phyloP scores from a whole-genome alignment of 306 rosid genomes.

The Senna siamea region DNA sequence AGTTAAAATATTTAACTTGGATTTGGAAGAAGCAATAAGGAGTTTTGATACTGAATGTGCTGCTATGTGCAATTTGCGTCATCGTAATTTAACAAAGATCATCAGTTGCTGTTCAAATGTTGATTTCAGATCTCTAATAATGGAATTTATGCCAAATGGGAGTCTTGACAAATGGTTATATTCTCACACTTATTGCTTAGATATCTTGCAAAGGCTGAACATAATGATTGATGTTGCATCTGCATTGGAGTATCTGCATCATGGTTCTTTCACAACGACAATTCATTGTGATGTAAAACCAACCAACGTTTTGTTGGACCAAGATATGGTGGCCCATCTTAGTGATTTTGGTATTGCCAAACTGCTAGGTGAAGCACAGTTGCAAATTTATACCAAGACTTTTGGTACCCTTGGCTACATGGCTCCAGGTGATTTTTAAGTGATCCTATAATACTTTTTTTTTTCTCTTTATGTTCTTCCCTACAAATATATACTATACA shows the following conservation, averaged over 20 bases:
- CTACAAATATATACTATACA: not conserved
- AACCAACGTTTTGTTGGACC: not conserved
- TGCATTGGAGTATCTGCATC: constrained; percentile 4
- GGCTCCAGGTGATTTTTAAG: not conserved
- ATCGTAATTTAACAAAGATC: not conserved
- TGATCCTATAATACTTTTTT: too few species aligned
- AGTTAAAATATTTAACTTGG: not conserved
- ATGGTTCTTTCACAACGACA: not conserved
- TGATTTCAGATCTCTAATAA: not conserved
- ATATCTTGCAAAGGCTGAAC: not conserved
- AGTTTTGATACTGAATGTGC: not conserved
- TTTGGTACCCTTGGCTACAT: not conserved
- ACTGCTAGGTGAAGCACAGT: not conserved
- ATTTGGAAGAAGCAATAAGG: not conserved
- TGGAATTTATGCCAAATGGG: constrained; percentile 6
- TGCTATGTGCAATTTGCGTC: not conserved
- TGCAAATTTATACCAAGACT: not conserved
- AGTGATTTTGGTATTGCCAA: constrained; percentile 3
- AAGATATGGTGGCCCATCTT: constrained; percentile 3
- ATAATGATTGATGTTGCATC: constrained; percentile 2
- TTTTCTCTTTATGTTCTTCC: too few species aligned
- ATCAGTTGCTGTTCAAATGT: not conserved
- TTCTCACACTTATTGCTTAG: not conserved
- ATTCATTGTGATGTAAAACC: constrained; percentile 9
- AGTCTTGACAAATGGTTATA: constrained; percentile 1